phyloP scores from a whole-genome alignment of 805 yeast species.

The Lachancea mirantina region DNA sequence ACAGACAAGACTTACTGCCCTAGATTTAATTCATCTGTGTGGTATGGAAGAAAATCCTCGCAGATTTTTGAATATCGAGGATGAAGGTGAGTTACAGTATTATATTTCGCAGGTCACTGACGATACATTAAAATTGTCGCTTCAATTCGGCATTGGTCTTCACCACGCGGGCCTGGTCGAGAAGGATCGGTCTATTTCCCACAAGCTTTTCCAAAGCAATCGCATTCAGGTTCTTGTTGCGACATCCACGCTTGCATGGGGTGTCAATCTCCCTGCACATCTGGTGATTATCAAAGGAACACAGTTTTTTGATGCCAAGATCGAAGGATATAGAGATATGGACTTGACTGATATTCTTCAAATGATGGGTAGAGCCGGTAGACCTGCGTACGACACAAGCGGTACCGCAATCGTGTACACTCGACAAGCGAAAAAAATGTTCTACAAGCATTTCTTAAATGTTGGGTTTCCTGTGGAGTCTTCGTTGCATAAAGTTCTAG shows the following conservation, averaged over 20 bases:
- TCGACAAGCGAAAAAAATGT: constrained; percentile 71
- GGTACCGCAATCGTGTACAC: constrained; percentile 94
- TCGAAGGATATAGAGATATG: constrained; percentile 88
- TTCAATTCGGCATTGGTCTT: constrained; percentile 77
- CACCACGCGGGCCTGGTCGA: constrained; percentile 97
- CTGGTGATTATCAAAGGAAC: constrained; percentile 97
- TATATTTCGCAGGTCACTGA: constrained; percentile 80
- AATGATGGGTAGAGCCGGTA: constrained; percentile 98
- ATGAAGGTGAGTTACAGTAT: constrained; percentile 73
- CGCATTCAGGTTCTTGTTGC: constrained; percentile 86
- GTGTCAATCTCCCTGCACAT: constrained; percentile 97
- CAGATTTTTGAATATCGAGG: constrained; percentile 64
- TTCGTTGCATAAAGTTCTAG: constrained; percentile 63
- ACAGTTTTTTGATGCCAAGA: constrained; percentile 87
- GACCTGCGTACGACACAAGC: constrained; percentile 89
- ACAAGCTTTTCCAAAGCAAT: constrained; percentile 75
- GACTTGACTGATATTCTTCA: constrained; percentile 95
- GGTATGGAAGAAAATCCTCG: constrained; percentile 48
- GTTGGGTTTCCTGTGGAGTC: constrained; percentile 97
- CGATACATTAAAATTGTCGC: constrained; percentile 69
- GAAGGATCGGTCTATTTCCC: constrained; percentile 81
- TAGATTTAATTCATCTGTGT: constrained; percentile 65
- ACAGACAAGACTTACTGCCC: constrained; percentile 82
- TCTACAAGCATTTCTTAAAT: constrained; percentile 76
- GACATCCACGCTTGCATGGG: constrained; percentile 99